phyloP scores from a whole-genome alignment of 768 basidiomycete genomes.

The Leccinellum albellum region DNA sequence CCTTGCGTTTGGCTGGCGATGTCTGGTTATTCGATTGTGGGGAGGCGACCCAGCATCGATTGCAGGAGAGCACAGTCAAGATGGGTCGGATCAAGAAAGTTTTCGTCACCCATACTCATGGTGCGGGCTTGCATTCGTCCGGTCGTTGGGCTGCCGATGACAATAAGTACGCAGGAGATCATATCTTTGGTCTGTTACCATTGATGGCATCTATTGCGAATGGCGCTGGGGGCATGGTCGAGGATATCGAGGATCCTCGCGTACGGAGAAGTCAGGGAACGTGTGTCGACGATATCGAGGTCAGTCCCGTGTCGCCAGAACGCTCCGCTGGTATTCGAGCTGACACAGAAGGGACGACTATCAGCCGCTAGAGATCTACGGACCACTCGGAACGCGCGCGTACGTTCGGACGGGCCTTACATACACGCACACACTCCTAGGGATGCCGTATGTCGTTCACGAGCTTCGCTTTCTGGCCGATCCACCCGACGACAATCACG shows the following conservation, averaged over 20 bases:
- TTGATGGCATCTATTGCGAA: constrained; percentile 67
- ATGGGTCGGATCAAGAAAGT: constrained; percentile 80
- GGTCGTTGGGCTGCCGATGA: neutral
- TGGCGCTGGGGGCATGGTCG: constrained; percentile 65
- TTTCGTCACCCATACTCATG: constrained; percentile 88
- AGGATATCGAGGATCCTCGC: constrained; percentile 60
- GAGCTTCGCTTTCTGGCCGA: constrained; percentile 71
- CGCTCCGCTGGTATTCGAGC: neutral
- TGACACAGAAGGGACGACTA: constrained; percentile 1
- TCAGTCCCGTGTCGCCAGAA: constrained; percentile 6
- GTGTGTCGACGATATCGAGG: constrained; percentile 7
- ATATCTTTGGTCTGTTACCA: constrained; percentile 73
- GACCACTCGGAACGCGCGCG: constrained; percentile 77
- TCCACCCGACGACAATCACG: constrained; percentile 47
- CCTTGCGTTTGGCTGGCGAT: constrained; percentile 61
- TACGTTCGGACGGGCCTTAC: constrained; percentile 68
- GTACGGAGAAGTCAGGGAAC: constrained; percentile 11
- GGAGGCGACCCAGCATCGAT: constrained; percentile 75
- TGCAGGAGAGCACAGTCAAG: constrained; percentile 69
- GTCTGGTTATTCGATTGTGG: constrained; percentile 87
- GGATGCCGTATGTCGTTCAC: constrained; percentile 72
- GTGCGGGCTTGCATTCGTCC: constrained; percentile 33
- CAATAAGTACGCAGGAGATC: constrained; percentile 54
- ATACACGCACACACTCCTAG: constrained; percentile 67
- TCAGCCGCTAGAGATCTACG: constrained; percentile 80